A percentile compares a stretch with the other conserved stretches of the same genome.
Evolutionary conservation across 352 stramenopile genomes (phyloP).

Genomic region (Globisporangium lucens): DNA sequence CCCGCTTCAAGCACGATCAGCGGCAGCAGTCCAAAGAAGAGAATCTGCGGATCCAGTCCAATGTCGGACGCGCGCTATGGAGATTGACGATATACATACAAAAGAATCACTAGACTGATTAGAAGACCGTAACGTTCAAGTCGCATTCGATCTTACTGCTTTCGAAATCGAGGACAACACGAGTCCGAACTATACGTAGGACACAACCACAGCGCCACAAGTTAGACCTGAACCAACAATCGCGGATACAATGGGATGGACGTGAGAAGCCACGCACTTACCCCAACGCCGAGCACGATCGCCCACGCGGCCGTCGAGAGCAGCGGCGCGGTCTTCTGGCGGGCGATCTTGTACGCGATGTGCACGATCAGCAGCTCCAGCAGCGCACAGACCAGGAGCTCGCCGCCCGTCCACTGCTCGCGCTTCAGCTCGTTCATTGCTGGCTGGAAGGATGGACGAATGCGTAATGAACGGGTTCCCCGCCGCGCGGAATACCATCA

Average conservation of each 20-base stretch:
- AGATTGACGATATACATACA: constrained; percentile 2
- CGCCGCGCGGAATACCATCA: not conserved
- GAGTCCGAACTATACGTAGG: constrained; percentile 27
- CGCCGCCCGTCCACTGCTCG: constrained; percentile 48
- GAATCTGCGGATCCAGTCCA: constrained; percentile 53
- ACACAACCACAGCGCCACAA: not conserved
- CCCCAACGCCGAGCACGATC: constrained; percentile 44
- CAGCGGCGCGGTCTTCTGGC: constrained; percentile 35
- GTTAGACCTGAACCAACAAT: not conserved
- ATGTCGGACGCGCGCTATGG: constrained; percentile 36
- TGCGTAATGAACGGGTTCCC: not conserved
- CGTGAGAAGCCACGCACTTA: constrained; percentile 1
- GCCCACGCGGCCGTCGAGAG: constrained; percentile 64
- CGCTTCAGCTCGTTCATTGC: constrained; percentile 26
- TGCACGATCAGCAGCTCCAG: constrained; percentile 63
- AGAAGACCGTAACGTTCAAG: not conserved
- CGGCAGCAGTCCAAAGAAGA: constrained; percentile 59
- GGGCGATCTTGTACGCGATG: constrained; percentile 63
- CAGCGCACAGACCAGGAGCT: constrained; percentile 61
- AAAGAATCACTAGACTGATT: not conserved
- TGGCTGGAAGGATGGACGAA: not conserved
- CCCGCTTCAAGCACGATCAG: constrained; percentile 66
- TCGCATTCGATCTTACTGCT: constrained; percentile 15
- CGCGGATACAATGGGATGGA: no score
- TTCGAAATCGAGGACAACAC: constrained; percentile 41